Conservation (phyloP, 441 rosid genomes). For the Euphorbia neoarborescens region DNA sequence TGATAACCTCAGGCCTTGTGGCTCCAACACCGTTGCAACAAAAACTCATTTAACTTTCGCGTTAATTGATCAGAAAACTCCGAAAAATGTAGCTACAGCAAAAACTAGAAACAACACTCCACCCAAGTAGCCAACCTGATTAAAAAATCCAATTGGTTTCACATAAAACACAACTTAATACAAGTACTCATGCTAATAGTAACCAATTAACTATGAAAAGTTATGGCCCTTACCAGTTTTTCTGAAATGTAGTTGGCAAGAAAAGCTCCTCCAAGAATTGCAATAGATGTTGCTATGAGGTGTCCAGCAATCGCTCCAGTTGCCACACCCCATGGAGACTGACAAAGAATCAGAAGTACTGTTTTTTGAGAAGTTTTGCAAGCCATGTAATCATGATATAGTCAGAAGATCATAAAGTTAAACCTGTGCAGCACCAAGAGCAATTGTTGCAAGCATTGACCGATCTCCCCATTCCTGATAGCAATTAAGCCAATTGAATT, state of each 20-base stretch:
- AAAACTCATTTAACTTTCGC: slow-evolving; percentile 16
- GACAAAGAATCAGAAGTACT: slow-evolving; percentile 5
- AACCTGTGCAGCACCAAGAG: slow-evolving; percentile 96
- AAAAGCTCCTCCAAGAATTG: slow-evolving; percentile 83
- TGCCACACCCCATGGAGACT: slow-evolving; percentile 97
- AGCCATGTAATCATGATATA: not conserved
- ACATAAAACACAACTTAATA: not conserved
- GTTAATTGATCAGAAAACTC: slow-evolving; percentile 49
- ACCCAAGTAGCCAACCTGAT: slow-evolving; percentile 83
- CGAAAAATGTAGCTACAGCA: slow-evolving; percentile 78
- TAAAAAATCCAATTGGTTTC: slow-evolving; percentile 10
- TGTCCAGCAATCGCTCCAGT: slow-evolving; percentile 95
- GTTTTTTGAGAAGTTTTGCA: not conserved
- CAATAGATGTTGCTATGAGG: slow-evolving; percentile 70
- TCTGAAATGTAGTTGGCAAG: slow-evolving; percentile 90
- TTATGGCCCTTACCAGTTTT: slow-evolving; percentile 49
- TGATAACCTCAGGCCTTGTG: not conserved
- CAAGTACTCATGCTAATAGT: not conserved
- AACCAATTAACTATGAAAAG: not conserved
- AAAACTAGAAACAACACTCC: slow-evolving; percentile 82
- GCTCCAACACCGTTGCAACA: slow-evolving; percentile 2
- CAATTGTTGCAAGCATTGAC: slow-evolving; percentile 96
- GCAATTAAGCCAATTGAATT: slow-evolving; percentile 12
- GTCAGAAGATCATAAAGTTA: slow-evolving; percentile 12
- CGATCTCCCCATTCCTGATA: slow-evolving; percentile 99